Base-by-base conservation (phyloP, 2,329 filamentous ascomycete species). In the Fusarium sp. region DNA sequence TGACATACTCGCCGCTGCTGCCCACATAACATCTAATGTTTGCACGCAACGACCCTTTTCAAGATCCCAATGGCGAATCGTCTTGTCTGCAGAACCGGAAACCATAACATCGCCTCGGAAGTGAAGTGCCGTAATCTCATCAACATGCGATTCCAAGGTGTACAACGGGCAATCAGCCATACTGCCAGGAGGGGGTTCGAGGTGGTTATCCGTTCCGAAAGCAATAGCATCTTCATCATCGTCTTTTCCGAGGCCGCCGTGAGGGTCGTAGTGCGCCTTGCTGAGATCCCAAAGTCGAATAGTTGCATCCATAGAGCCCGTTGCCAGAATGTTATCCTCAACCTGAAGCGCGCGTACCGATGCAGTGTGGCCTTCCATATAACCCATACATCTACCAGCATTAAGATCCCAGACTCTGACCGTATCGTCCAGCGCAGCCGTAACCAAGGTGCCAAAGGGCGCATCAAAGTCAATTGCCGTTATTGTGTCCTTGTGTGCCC, bases 11-110 rank as follows among this genome's bases (percentile, higher is more conserved):
- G 90, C 89, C 4, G 96, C 94, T 6, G 96, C 94, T 11, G 96
- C 96, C 96, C 96, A 99, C 78, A 99, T 92, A 8, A 99, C 95
- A 80, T 99, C 96, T 49, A 99, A 84, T 4, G 96, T 99, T 81
- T 99, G 96, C 55, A 99, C 93, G 79, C 96, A 98, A 49, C 96
- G 92, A n/a, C 96, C 96, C 78, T 94, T 98, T 75, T 95, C 93
- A 50, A 99, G 86, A 83, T 99, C 96, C 96, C 96, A 99, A 79
- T 99, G 96, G 44, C 96, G 91, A 57, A 99, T 84, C 2, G 96
- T 99, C 85, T 99, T 99, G 82, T 99, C 96, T 1, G 96, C 92
- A 9, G 95, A 98, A 14, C 96, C 96, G 3, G 96, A 99, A 33
- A 99, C 94, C 17, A 99, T 87, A 0, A 93, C 94, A 71, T 97